A percentile compares a stretch with the other conserved stretches of the same genome.
Evolutionary conservation across 192 early-diverging fungal genomes (phyloP).

Genomic region (Backusella australiensis): DNA sequence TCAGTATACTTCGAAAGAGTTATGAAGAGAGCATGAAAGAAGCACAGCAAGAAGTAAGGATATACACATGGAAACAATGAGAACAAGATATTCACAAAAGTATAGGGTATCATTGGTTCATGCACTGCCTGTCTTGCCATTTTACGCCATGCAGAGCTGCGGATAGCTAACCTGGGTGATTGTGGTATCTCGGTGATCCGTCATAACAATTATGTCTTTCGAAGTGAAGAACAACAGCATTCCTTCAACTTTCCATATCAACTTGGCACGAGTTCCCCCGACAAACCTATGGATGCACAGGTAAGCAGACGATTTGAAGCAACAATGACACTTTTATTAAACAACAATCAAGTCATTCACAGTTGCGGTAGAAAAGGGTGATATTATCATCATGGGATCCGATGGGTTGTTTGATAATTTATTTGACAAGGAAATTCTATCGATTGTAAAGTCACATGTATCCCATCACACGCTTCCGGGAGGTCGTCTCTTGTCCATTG

Average conservation of each 20-base stretch:
- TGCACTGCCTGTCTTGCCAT: conserved; percentile 89
- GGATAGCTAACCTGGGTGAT: conserved; percentile 95
- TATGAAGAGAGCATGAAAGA: conserved; percentile 77
- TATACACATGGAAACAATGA: not conserved
- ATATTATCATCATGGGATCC: conserved; percentile 91
- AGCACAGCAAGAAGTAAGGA: conserved; percentile 60
- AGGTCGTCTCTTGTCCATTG: conserved; percentile 35
- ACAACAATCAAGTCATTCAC: conserved; percentile 45
- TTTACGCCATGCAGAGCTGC: conserved; percentile 86
- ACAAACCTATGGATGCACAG: conserved; percentile 34
- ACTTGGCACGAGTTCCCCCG: conserved; percentile 68
- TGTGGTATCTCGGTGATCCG: conserved; percentile 90
- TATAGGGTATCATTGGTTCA: conserved; percentile 80
- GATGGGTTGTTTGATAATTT: conserved; percentile 98
- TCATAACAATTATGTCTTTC: conserved; percentile 82
- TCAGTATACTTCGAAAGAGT: conserved; percentile 77
- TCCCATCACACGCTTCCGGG: conserved; percentile 10
- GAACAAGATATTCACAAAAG: not conserved
- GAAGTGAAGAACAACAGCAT: conserved; percentile 97
- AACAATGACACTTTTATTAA: not conserved
- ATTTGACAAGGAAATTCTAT: conserved; percentile 94
- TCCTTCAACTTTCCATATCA: conserved; percentile 99
- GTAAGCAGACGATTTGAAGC: conserved; percentile 2
- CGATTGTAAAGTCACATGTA: not conserved
- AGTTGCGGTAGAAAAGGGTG: conserved; percentile 86